A percentile compares a stretch with the other conserved stretches of the same genome.
These are phyloP conservation scores for Beta lomatogona DNA, from an alignment of 179 eudicot species.

Conservation along the genomic window DNA sequence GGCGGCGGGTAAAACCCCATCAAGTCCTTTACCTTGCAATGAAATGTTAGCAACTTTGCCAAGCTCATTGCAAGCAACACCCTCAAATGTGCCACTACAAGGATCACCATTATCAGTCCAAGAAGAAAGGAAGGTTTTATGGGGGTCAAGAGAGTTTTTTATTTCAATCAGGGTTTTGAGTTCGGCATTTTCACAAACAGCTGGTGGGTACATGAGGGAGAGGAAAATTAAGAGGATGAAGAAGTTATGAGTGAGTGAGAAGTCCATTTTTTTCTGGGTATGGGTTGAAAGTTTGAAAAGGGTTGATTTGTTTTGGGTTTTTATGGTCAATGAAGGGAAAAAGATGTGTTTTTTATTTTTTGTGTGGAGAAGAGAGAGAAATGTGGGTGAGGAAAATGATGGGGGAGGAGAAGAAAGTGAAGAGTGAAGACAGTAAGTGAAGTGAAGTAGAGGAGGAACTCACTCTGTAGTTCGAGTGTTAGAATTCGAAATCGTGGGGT, in stretches of 20 bases:
- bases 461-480: neutral
- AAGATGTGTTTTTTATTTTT: slow-evolving; percentile 11
- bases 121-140: slow-evolving; percentile 50
- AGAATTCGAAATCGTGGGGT: slow-evolving; percentile 18
- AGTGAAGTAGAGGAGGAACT: neutral
- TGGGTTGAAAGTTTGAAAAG: neutral
- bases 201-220: slow-evolving; percentile 30
- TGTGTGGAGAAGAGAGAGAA: neutral
- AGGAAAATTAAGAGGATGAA: slow-evolving; percentile 14
- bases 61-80: slow-evolving; percentile 61
- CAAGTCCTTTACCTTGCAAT: slow-evolving; percentile 75
- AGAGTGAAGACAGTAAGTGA: neutral
- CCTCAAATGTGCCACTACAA: slow-evolving; percentile 62
- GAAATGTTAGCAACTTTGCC: slow-evolving; percentile 82
- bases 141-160: slow-evolving; percentile 74
- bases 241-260: neutral
- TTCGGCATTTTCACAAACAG: slow-evolving; percentile 43
- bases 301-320: neutral
- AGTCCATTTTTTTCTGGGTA: slow-evolving; percentile 25
- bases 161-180: slow-evolving; percentile 47
- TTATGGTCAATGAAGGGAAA: neutral
- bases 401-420: neutral
- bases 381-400: neutral
- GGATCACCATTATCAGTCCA: slow-evolving; percentile 59
- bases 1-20: slow-evolving; percentile 63